Conservation (phyloP, 768 basidiomycete species). For the Psilocybe sp. region DNA sequence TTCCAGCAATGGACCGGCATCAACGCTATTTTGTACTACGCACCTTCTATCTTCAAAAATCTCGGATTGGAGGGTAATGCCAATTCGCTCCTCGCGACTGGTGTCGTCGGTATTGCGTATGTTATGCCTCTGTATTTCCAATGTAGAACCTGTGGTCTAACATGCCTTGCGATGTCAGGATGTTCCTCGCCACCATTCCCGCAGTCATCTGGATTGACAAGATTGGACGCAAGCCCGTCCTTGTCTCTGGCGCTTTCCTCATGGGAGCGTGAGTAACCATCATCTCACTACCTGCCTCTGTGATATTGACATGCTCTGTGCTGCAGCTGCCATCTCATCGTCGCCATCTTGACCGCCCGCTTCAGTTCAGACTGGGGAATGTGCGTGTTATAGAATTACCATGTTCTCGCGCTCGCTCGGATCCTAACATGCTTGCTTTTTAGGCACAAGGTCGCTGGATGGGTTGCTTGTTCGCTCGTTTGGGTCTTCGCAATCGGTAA, state of each 20-base stretch:
- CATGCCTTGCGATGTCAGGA: constrained; percentile 31
- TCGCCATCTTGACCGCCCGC: constrained; percentile 62
- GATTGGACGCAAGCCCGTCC: constrained; percentile 69
- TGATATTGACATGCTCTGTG: not conserved
- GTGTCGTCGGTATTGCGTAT: constrained; percentile 78
- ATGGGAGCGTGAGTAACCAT: constrained; percentile 52
- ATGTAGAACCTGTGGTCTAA: not conserved
- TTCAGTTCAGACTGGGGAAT: constrained; percentile 53
- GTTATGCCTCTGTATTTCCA: constrained; percentile 15
- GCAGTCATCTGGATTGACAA: constrained; percentile 82
- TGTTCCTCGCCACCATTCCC: constrained; percentile 77
- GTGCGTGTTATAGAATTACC: constrained; percentile 26
- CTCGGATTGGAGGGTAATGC: constrained; percentile 64
- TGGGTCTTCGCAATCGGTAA: constrained; percentile 73
- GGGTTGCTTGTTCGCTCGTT: constrained; percentile 66
- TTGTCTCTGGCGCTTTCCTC: constrained; percentile 70
- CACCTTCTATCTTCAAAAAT: constrained; percentile 62
- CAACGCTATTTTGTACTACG: constrained; percentile 76
- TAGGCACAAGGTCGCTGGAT: constrained; percentile 55
- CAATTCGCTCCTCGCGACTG: constrained; percentile 49
- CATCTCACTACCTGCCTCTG: not conserved
- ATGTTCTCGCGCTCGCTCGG: not conserved
- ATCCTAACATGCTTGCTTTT: not conserved
- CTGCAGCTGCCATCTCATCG: constrained; percentile 61
- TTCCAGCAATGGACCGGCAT: constrained; percentile 84